phyloP scores from a whole-genome alignment of 768 basidiomycete genomes.

The Trametes meyenii region DNA sequence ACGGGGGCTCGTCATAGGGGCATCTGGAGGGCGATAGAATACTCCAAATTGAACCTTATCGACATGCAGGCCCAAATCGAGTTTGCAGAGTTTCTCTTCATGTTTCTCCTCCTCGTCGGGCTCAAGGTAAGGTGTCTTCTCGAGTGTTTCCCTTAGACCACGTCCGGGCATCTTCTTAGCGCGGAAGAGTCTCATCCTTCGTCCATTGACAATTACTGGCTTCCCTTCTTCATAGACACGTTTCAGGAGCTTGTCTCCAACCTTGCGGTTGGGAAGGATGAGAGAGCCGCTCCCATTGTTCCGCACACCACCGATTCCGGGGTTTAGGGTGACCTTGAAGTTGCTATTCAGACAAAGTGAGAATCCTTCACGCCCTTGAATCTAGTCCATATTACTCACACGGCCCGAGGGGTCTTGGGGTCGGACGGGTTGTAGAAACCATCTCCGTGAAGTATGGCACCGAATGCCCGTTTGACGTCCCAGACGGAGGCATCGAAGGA shows the following conservation, averaged over 20 bases:
- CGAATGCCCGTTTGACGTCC: conserved; percentile 60
- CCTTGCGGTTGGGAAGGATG: conserved; percentile 28
- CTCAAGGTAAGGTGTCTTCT: conserved; percentile 37
- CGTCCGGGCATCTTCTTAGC: conserved; percentile 6
- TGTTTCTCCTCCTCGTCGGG: conserved; percentile 35
- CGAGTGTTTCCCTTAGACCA: conserved; percentile 23
- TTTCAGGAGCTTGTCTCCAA: conserved; percentile 51
- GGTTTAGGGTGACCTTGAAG: conserved; percentile 60
- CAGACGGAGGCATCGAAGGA: conserved; percentile 48
- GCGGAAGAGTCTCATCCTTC: conserved; percentile 26
- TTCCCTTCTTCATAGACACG: conserved; percentile 41
- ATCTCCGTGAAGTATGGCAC: conserved; percentile 57
- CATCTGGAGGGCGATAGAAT: conserved; percentile 43
- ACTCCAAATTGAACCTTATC: conserved; percentile 69
- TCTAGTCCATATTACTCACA: conserved; percentile 20
- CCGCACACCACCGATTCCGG: conserved; percentile 49
- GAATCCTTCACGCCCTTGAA: conserved; percentile 23
- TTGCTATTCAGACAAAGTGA: conserved; percentile 46
- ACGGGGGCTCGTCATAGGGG: conserved; percentile 26
- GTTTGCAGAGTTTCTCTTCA: conserved; percentile 42
- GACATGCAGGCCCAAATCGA: conserved; percentile 56
- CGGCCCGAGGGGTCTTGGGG: conserved; percentile 27
- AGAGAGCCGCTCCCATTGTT: conserved; percentile 57
- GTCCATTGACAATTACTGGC: conserved; percentile 27
- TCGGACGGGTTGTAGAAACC: conserved; percentile 45